These are phyloP conservation scores for Plasmodium malariae DNA, from an alignment of 169 alveolate species.

Conservation along the genomic window DNA sequence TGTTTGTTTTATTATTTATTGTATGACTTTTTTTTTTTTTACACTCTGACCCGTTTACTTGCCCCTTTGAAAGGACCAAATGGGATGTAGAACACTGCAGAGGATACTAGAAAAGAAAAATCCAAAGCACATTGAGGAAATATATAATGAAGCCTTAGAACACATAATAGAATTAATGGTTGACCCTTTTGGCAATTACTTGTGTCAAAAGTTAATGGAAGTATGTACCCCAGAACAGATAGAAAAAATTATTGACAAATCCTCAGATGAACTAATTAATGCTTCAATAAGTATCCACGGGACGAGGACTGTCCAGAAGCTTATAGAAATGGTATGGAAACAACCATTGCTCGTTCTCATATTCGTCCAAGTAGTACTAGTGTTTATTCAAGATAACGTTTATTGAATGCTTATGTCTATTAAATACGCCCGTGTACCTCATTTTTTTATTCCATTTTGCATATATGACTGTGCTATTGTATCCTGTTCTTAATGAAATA, in stretches of 20 bases:
- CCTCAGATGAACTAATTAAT: constrained; percentile 84
- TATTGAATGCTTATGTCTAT: too few species aligned
- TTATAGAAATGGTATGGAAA: constrained; percentile 92
- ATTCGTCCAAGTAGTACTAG: too few species aligned
- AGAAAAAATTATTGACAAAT: constrained; percentile 80
- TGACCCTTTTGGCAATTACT: constrained; percentile 95
- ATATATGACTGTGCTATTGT: too few species aligned
- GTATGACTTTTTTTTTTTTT: too few species aligned
- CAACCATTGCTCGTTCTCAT: too few species aligned
- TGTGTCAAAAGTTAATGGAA: constrained; percentile 94
- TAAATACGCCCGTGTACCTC: too few species aligned
- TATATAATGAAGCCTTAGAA: constrained; percentile 85
- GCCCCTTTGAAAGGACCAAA: constrained; percentile 83
- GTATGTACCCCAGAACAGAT: constrained; percentile 83
- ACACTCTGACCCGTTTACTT: background rate
- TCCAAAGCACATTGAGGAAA: constrained; percentile 78
- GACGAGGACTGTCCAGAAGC: constrained; percentile 94
- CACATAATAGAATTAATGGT: constrained; percentile 89
- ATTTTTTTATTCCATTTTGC: too few species aligned
- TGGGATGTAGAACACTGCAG: constrained; percentile 92
- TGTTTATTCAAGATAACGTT: too few species aligned
- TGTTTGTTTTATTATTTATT: too few species aligned
- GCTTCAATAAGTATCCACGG: constrained; percentile 94
- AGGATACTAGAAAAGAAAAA: constrained; percentile 88
- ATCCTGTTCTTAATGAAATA: too few species aligned